Evolutionary conservation across 2,329 filamentous ascomycete genomes (phyloP), one percentile per base, ranked within the genome.

Genomic region (Epichloe festucae): DNA sequence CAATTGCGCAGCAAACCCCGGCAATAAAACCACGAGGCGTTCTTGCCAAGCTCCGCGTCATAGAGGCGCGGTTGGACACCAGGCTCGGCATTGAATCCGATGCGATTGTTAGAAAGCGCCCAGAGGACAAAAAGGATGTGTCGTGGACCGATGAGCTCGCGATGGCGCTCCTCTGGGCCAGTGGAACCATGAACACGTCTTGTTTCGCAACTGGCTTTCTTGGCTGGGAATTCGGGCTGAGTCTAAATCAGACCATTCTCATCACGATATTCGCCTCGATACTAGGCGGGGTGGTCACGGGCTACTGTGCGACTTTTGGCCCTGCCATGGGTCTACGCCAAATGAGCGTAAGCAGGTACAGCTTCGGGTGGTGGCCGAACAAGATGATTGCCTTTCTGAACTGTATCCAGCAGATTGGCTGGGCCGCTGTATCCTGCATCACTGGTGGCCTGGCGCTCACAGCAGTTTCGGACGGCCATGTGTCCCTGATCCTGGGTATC

Each of bases 111-210:
- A 69, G 75, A 51, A 72, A 73, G 55, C 65, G 65, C 5, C 68
- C 73, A 36, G 69, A 74, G 59, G 67, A 74, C 42, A 64, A 63
- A 43, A 50, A 54, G 21, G 46, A 49, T 31, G 60, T 62, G 10
- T 54, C 60, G 11, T 69, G 64, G 64, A 64, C 62, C 19, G 70
- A 71, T 57, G 69, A 70, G 54, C 59, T 71, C 51, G 67, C 67
- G 52, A 78, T 77, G 74, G 73, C 72, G 11, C 60, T 75, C 52
- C 64, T 78, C 52, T 78, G 75, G 75, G 73, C 74, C 19, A 71
- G 67, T 44, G 70, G 68, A 10, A 76, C 72, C 1, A 71, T 76
- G 68, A 76, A 77, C 58, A 67, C 71, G 27, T 70, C 68, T 39
- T 77, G 73, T 58, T 76, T 77, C 52, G 66, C 72, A 2, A 74